phyloP scores from a whole-genome alignment of 2,329 filamentous ascomycete genomes.

The Claviceps sorghi region DNA sequence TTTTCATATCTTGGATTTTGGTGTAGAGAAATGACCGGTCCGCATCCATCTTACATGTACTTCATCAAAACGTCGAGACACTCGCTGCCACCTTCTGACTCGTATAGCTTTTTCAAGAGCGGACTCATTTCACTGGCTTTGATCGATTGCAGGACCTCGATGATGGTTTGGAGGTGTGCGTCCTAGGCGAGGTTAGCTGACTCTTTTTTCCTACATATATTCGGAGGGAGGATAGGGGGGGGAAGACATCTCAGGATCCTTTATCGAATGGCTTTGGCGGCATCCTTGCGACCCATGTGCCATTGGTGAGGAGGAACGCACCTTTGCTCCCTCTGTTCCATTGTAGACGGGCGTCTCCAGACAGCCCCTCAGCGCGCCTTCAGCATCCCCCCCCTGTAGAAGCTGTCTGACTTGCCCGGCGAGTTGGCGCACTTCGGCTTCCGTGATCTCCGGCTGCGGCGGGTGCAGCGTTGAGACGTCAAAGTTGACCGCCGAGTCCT shows the following conservation, averaged over 20 bases:
- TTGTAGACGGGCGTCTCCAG: conserved; percentile 74
- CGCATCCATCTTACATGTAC: conserved; percentile 55
- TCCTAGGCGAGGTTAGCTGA: conserved; percentile 38
- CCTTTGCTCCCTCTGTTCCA: conserved; percentile 43
- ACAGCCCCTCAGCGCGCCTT: conserved; percentile 72
- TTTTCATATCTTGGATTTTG: too few species aligned
- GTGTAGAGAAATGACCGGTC: not conserved
- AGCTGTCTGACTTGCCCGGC: conserved; percentile 75
- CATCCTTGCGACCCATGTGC: not conserved
- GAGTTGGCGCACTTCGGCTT: conserved; percentile 64
- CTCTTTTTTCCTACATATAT: not conserved
- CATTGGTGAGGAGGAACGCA: conserved; percentile 12
- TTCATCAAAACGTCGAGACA: conserved; percentile 91
- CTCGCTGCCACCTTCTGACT: conserved; percentile 65
- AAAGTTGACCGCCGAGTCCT: conserved; percentile 85
- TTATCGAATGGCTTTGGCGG: not conserved
- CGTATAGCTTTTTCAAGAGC: conserved; percentile 69
- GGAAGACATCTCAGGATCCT: not conserved
- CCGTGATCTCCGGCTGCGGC: conserved; percentile 56
- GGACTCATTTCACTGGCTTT: conserved; percentile 92
- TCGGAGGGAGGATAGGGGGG: too few species aligned
- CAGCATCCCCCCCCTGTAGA: conserved; percentile 69
- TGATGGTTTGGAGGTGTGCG: conserved; percentile 70
- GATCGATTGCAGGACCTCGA: conserved; percentile 90
- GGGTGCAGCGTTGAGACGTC: conserved; percentile 73